Conservation (phyloP, 2,329 filamentous ascomycete genomes). For the Acrodontium crateriforme region DNA sequence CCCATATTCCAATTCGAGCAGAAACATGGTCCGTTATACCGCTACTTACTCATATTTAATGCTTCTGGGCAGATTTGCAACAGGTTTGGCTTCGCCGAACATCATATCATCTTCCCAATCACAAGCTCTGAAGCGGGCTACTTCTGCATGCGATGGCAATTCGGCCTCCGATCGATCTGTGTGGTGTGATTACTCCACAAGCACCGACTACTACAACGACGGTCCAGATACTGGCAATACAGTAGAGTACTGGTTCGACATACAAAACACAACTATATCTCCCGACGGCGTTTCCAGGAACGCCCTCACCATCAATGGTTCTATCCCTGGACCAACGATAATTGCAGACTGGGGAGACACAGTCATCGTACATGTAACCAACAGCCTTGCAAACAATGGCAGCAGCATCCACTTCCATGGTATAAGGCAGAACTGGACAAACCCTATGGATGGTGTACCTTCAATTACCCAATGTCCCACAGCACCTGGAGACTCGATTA, state of each 20-base stretch:
- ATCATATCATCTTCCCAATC: background rate
- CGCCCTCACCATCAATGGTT: conserved; percentile 32
- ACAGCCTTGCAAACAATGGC: conserved; percentile 30
- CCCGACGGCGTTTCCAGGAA: conserved; percentile 32
- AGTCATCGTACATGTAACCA: conserved; percentile 18
- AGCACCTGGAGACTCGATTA: conserved; percentile 37
- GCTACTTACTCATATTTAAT: background rate
- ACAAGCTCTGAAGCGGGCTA: background rate
- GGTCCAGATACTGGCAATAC: conserved; percentile 23
- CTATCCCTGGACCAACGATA: conserved; percentile 34
- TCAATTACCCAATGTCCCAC: conserved; percentile 53
- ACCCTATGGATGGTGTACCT: conserved; percentile 35
- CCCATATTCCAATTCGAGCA: background rate
- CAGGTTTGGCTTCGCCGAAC: conserved; percentile 1
- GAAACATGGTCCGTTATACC: background rate
- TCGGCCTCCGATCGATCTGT: conserved; percentile 15
- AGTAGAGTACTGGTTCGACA: conserved; percentile 30
- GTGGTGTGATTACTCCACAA: conserved; percentile 23
- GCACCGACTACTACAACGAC: conserved; percentile 23
- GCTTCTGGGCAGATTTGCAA: conserved; percentile 1
- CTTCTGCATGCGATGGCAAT: conserved; percentile 16
- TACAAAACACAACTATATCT: conserved; percentile 29
- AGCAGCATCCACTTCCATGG: conserved; percentile 40
- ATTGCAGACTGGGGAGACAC: conserved; percentile 28
- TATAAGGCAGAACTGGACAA: conserved; percentile 37